phyloP scores from a whole-genome alignment of 2,329 filamentous ascomycete genomes.

The Orbilia quercus region DNA sequence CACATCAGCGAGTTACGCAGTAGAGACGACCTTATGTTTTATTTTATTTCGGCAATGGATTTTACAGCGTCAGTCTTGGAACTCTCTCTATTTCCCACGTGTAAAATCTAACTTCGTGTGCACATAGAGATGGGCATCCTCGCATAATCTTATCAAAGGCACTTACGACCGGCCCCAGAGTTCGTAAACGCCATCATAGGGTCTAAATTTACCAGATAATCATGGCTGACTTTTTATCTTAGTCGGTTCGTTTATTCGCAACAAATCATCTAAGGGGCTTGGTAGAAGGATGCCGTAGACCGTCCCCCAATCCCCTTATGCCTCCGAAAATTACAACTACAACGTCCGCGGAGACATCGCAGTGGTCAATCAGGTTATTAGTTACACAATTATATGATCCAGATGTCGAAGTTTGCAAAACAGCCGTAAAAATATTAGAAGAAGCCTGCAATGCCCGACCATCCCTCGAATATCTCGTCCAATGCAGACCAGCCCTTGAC shows the following conservation, averaged over 20 bases:
- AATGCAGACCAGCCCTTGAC: conserved; percentile 92
- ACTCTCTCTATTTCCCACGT: conserved; percentile 3
- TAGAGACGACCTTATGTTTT: conserved; percentile 88
- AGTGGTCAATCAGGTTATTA: conserved; percentile 96
- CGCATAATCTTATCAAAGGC: conserved; percentile 93
- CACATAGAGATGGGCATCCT: conserved; percentile 74
- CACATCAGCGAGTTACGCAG: conserved; percentile 93
- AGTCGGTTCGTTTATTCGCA: conserved; percentile 59
- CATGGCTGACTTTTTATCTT: conserved; percentile 7
- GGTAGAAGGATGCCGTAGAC: conserved; percentile 63
- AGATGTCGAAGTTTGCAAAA: conserved; percentile 94
- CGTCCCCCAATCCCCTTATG: conserved; percentile 62
- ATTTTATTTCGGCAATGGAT: conserved; percentile 89
- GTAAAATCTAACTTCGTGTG: conserved; percentile 59
- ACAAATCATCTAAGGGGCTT: conserved; percentile 60
- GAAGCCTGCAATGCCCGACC: conserved; percentile 94
- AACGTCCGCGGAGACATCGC: conserved; percentile 70
- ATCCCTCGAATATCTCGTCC: conserved; percentile 94
- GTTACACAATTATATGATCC: conserved; percentile 98
- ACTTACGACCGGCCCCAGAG: conserved; percentile 88
- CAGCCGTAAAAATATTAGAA: conserved; percentile 95
- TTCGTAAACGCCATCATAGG: conserved; percentile 25
- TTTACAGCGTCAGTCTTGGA: conserved; percentile 75
- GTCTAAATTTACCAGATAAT: not conserved
- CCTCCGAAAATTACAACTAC: conserved; percentile 62